phyloP scores from a whole-genome alignment of 805 yeast genomes.

The Myxozyma neglecta region DNA sequence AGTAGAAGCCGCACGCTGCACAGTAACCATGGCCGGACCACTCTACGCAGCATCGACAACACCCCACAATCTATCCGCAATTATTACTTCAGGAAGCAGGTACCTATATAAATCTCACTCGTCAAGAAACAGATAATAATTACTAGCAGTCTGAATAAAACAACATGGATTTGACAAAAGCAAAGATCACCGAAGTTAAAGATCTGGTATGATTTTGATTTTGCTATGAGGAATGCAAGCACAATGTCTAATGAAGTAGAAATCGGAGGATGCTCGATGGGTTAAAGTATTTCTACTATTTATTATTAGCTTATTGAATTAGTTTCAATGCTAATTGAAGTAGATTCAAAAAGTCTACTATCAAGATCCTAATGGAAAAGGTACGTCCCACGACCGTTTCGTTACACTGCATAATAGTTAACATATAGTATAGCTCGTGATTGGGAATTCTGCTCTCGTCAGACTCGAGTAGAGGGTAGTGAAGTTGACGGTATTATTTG shows the following conservation, averaged over 20 bases:
- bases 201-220: constrained; percentile 19
- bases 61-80: no score
- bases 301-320: not conserved
- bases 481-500: constrained; percentile 64
- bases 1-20: no score
- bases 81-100: no score
- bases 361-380: constrained; percentile 66
- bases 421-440: constrained; percentile 48
- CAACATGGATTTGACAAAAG: constrained; percentile 10
- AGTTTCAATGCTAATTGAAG: constrained; percentile 31
- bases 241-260: constrained; percentile 18
- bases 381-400: constrained; percentile 10
- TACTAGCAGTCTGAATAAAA: not conserved
- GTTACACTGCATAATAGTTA: not conserved
- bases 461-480: constrained; percentile 63
- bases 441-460: constrained; percentile 90
- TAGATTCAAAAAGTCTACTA: constrained; percentile 63
- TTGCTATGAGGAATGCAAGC: not conserved
- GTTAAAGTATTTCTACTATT: constrained; percentile 44
- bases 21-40: no score
- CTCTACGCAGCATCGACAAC: no score
- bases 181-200: constrained; percentile 25
- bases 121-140: not conserved
- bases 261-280: constrained; percentile 60
- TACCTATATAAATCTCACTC: no score